Conservation (phyloP, 345 rosid genomes). For the Syzygium aromaticum region DNA sequence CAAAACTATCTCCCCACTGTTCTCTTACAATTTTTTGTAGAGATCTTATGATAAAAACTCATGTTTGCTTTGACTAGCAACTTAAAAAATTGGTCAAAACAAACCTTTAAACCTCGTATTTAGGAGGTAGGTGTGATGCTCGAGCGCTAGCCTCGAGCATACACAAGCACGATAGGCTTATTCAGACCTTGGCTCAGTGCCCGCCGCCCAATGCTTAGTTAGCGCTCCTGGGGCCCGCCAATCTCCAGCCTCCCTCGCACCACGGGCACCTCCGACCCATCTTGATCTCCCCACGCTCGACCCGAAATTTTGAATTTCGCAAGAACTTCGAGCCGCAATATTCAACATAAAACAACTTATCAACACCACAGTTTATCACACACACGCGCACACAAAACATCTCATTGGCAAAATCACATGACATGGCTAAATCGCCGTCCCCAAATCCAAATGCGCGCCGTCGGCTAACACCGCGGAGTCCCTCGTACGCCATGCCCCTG, state of each 20-base stretch:
- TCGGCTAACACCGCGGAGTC: not conserved
- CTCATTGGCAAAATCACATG: not conserved
- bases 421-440: not conserved
- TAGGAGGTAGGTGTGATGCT: fast-evolving
- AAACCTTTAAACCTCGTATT: too few species aligned
- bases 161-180: too few species aligned
- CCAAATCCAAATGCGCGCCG: not conserved
- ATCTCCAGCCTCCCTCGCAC: not conserved
- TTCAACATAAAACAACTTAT: not conserved
- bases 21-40: not conserved
- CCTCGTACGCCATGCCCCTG: not conserved
- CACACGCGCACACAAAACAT: too few species aligned
- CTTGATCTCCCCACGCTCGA: not conserved
- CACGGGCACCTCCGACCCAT: fast-evolving
- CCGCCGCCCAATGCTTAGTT: too few species aligned
- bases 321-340: too few species aligned
- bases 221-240: not conserved
- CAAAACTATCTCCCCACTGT: not conserved
- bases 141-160: not conserved
- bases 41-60: too few species aligned
- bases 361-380: not conserved
- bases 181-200: too few species aligned
- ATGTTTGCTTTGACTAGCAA: too few species aligned
- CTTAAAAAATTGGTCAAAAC: not conserved
- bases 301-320: too few species aligned